phyloP scores from a whole-genome alignment of 2,329 filamentous ascomycete species.

The Dryadomyces sulphureus region DNA sequence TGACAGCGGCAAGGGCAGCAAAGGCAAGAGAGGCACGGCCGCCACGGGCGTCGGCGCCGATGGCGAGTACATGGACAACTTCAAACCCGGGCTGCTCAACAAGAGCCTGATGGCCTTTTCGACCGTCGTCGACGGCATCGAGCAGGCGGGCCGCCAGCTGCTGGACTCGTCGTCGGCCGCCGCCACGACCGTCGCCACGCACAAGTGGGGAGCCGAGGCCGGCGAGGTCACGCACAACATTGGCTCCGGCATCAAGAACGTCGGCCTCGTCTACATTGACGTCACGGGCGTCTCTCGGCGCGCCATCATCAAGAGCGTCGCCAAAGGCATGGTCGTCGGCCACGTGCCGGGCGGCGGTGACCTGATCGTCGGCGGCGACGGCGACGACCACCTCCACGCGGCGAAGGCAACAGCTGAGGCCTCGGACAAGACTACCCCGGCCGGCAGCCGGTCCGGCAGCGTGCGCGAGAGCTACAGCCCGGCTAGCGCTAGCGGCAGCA shows the following conservation, averaged over 20 bases:
- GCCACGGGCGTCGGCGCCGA: slow-evolving; percentile 52
- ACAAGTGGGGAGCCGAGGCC: slow-evolving; percentile 78
- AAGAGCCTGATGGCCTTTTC: slow-evolving; percentile 94
- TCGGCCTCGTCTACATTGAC: slow-evolving; percentile 93
- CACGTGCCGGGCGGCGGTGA: slow-evolving; percentile 61
- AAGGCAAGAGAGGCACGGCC: slow-evolving; percentile 6
- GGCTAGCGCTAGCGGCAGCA: background rate
- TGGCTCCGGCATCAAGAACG: slow-evolving; percentile 84
- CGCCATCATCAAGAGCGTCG: slow-evolving; percentile 86
- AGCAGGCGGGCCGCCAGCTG: slow-evolving; percentile 68
- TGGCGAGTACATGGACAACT: slow-evolving; percentile 46
- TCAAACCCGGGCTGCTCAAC: slow-evolving; percentile 87
- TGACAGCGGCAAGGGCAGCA: background rate
- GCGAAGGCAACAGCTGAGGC: slow-evolving; percentile 8
- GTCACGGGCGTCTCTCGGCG: slow-evolving; percentile 81
- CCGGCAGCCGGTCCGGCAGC: background rate
- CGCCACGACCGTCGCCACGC: slow-evolving; percentile 75
- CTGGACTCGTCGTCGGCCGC: slow-evolving; percentile 60
- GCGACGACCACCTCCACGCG: slow-evolving; percentile 16
- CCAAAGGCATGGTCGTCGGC: slow-evolving; percentile 89
- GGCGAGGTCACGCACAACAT: slow-evolving; percentile 61
- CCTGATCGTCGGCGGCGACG: slow-evolving; percentile 50
- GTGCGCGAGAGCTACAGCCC: slow-evolving; percentile 11
- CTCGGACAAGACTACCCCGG: background rate
- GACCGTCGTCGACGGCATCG: slow-evolving; percentile 85